Evolutionary conservation across 1,284 basidiomycete species (phyloP), one percentile per base, ranked within the genome.

Genomic region (Austroboletus novae-zelandiae): DNA sequence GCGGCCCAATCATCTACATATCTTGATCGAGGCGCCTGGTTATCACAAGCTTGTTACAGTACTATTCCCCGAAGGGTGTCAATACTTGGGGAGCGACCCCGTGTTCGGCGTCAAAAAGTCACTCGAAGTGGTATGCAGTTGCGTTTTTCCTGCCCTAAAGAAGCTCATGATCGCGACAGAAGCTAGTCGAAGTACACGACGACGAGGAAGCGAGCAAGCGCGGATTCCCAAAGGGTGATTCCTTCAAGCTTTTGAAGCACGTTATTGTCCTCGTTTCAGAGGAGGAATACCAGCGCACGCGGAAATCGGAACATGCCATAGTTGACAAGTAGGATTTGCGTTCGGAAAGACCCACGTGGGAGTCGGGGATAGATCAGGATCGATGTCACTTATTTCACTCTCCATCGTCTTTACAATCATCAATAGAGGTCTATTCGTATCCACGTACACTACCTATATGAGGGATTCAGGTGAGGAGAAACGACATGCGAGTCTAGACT

Each of bases 21-120:
- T 92, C 56, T 78, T 83, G 74, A 74, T 91, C 53, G 71, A 83
- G 50, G 85, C 78, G 1, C 75, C 80, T 7, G 90, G 89, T 20
- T 91, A 77, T 65, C 84, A 84, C 62, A 83, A 79, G 50, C 79
- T 94, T 37, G 73, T 77, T 18, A 93, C 91, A 0, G 81, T 89
- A 2, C 64, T 92, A 11, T 94, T 89, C 67, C 82, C 86, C 20
- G 78, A 84, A 51, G 84, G 81, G 15, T 88, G 91, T 58, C 66
- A 73, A 4, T 91, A 79, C 58, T 57, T 91, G 14, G 67, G 68
- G 13, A 89, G 80, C 52, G 91, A 91, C 60, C 74, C 78, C 4
- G 90, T 92, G 2, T 93, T 93, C 64, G 90, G 89, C 14, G 89
- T 89, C 13, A 89, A 86, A 66, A 78, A 78, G 48, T 86, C 76